Conservation (phyloP, 108 stramenopile species). For the Asterionellopsis glacialis region DNA sequence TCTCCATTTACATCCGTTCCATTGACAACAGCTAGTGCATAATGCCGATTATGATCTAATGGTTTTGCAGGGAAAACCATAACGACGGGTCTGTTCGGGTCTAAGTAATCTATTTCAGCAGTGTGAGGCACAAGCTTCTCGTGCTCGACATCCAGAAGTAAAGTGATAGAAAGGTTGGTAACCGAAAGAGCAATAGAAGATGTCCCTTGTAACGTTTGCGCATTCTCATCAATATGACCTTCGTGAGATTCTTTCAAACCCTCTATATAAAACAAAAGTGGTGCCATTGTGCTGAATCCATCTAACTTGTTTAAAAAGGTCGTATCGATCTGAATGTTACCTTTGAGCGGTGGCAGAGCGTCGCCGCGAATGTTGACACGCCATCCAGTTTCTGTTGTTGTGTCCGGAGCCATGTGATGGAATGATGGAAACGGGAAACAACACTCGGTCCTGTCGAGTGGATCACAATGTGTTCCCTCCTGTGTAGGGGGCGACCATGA, state of each 20-base stretch:
- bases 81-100: slow-evolving; percentile 44
- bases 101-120: slow-evolving; percentile 60
- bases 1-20: slow-evolving; percentile 37
- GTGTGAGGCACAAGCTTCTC: slow-evolving; percentile 52
- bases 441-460: slow-evolving; percentile 64
- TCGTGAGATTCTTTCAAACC: slow-evolving; percentile 51
- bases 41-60: slow-evolving; percentile 50
- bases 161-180: slow-evolving; percentile 46
- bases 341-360: slow-evolving; percentile 33
- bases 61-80: slow-evolving; percentile 61
- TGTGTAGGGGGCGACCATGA: slow-evolving; percentile 1
- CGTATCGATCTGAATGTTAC: slow-evolving; percentile 33
- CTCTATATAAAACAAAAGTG: slow-evolving; percentile 74
- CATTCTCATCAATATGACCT: neutral
- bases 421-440: slow-evolving; percentile 74
- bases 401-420: slow-evolving; percentile 44
- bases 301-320: slow-evolving; percentile 61
- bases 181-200: slow-evolving; percentile 48
- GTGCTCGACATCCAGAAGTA: slow-evolving; percentile 51
- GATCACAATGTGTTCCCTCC: slow-evolving; percentile 37
- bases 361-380: slow-evolving; percentile 32
- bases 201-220: slow-evolving; percentile 25
- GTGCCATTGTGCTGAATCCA: slow-evolving; percentile 75
- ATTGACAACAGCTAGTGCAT: slow-evolving; percentile 57
- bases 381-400: slow-evolving; percentile 38